Conservation (phyloP, 2,329 filamentous ascomycete species). For the Colletotrichum neosansevieriae region DNA sequence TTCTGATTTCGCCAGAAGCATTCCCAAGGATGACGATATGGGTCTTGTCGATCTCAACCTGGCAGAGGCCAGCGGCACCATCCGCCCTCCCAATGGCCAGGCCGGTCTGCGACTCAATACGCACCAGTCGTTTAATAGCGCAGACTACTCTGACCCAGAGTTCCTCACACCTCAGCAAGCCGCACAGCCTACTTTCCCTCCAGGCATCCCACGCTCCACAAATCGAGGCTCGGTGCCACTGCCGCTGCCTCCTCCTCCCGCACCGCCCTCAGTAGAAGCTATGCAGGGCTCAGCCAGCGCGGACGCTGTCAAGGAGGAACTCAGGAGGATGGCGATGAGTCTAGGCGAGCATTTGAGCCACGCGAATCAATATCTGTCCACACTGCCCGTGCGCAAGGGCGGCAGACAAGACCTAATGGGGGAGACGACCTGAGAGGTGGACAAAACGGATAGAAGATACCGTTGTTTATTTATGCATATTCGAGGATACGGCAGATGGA, state of each 20-base stretch:
- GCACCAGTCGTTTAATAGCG: slow-evolving; percentile 39
- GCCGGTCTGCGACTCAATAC: slow-evolving; percentile 35
- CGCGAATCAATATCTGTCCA: slow-evolving; percentile 58
- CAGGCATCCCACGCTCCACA: slow-evolving; percentile 30
- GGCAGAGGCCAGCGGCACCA: slow-evolving; percentile 39
- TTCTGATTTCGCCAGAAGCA: slow-evolving; percentile 59
- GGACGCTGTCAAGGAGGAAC: slow-evolving; percentile 63
- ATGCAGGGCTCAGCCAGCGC: slow-evolving; percentile 66
- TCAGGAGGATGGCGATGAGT: slow-evolving; percentile 63
- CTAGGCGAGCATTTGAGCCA: slow-evolving; percentile 61
- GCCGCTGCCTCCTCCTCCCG: slow-evolving; percentile 54
- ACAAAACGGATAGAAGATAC: neutral
- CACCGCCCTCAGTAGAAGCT: slow-evolving; percentile 62
- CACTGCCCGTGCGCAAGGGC: slow-evolving; percentile 52
- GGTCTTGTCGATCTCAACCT: slow-evolving; percentile 50
- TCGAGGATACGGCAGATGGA: neutral
- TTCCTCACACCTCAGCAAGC: slow-evolving; percentile 48
- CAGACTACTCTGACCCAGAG: slow-evolving; percentile 42
- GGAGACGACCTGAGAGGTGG: slow-evolving; percentile 3
- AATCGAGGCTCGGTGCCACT: slow-evolving; percentile 28
- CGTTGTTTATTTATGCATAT: neutral
- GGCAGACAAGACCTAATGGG: slow-evolving; percentile 43
- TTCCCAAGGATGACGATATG: slow-evolving; percentile 44
- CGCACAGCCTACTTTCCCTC: slow-evolving; percentile 43
- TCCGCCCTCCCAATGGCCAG: slow-evolving; percentile 26